These are phyloP conservation scores for Hymenochaete sp. DNA, from an alignment of 1,284 basidiomycete species.

Conservation along the genomic window DNA sequence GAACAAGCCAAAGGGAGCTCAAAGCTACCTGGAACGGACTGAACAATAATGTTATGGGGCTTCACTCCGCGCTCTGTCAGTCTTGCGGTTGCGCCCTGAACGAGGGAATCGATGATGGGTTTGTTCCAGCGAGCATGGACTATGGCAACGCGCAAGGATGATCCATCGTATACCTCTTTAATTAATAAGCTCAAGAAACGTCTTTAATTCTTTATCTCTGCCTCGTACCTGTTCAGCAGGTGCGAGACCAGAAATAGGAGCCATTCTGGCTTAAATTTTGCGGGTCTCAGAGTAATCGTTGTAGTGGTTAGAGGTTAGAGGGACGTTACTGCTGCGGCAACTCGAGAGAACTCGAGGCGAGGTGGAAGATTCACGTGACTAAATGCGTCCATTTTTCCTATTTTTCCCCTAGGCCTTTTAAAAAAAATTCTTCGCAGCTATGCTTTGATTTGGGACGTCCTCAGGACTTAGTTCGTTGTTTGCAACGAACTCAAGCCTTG, in stretches of 20 bases:
- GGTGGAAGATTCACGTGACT: too few relatives aligned
- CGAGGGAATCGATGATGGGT: constrained; percentile 73
- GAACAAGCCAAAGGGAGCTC: constrained; percentile 84
- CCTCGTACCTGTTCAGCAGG: constrained; percentile 8
- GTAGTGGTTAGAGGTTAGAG: neutral
- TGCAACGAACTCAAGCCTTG: too few relatives aligned
- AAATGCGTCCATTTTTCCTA: too few relatives aligned
- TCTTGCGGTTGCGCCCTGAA: constrained; percentile 68
- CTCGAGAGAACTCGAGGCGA: too few relatives aligned
- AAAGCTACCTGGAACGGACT: constrained; percentile 90
- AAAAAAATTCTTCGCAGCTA: too few relatives aligned
- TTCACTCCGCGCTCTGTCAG: constrained; percentile 83
- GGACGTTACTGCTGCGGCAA: neutral
- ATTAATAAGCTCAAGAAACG: constrained; percentile 1
- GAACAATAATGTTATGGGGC: constrained; percentile 82
- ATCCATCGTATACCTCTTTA: constrained; percentile 57
- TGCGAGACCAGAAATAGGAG: constrained; percentile 7
- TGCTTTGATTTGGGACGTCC: too few relatives aligned
- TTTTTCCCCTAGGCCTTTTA: too few relatives aligned
- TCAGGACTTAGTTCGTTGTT: too few relatives aligned
- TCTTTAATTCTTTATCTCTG: neutral
- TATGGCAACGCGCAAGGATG: constrained; percentile 74
- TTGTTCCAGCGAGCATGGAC: constrained; percentile 94
- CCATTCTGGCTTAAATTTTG: constrained; percentile 3
- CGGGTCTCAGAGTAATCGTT: neutral